Evolutionary conservation across 2,329 filamentous ascomycete genomes (phyloP).

Genomic region (Arthrobotrys musiformis): DNA sequence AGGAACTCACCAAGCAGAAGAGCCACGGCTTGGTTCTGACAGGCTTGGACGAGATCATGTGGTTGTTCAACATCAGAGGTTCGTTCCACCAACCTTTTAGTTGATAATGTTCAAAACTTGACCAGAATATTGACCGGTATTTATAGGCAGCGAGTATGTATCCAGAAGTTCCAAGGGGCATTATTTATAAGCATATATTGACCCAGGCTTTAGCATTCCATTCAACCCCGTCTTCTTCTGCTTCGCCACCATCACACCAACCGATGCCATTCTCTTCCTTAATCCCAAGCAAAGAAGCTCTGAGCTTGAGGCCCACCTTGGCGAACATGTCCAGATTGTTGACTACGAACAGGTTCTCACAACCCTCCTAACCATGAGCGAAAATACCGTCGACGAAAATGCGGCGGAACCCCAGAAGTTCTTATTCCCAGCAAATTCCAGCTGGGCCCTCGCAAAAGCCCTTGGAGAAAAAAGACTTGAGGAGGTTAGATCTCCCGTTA

Average conservation of each 20-base stretch:
- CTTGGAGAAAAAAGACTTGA: constrained; percentile 86
- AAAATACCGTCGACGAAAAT: constrained; percentile 60
- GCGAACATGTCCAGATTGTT: constrained; percentile 76
- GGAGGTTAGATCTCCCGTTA: constrained; percentile 85
- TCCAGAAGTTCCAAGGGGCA: background rate
- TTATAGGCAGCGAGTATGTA: constrained; percentile 48
- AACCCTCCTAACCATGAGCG: constrained; percentile 74
- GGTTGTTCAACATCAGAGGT: constrained; percentile 97
- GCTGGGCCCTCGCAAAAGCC: constrained; percentile 89
- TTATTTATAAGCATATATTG: background rate
- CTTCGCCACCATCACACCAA: constrained; percentile 86
- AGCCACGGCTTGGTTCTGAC: constrained; percentile 87
- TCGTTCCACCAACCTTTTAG: constrained; percentile 65
- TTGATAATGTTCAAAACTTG: background rate
- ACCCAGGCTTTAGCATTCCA: constrained; percentile 71
- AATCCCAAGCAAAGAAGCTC: constrained; percentile 79
- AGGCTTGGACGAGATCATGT: constrained; percentile 95
- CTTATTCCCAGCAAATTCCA: constrained; percentile 87
- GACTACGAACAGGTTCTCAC: constrained; percentile 85
- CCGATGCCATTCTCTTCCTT: constrained; percentile 81
- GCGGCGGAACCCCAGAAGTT: constrained; percentile 68
- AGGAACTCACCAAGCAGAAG: constrained; percentile 90
- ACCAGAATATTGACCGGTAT: background rate
- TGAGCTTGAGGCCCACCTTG: constrained; percentile 76
- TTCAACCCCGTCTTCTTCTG: constrained; percentile 99